These are phyloP conservation scores for Adansonia gregorii DNA, from an alignment of 441 rosid species.

Conservation along the genomic window DNA sequence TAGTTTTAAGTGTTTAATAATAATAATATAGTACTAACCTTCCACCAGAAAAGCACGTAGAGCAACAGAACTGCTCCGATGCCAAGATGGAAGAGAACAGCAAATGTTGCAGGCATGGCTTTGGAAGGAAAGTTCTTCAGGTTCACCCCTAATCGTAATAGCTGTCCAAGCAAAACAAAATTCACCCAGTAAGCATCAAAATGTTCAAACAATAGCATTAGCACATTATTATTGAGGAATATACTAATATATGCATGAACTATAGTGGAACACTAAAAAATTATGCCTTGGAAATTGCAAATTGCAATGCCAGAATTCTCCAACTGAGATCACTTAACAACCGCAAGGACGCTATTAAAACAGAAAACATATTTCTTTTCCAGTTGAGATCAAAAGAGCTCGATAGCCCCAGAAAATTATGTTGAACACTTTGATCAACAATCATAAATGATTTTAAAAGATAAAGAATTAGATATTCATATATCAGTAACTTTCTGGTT, in stretches of 20 bases:
- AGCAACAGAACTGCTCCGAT: slow-evolving; percentile 84
- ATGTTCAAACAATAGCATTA: neutral
- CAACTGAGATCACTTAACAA: neutral
- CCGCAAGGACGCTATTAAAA: neutral
- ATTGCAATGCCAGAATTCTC: neutral
- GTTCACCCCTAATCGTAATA: slow-evolving; percentile 74
- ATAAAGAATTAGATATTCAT: neutral
- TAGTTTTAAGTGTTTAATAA: neutral
- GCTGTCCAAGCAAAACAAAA: slow-evolving; percentile 44
- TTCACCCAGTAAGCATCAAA: neutral
- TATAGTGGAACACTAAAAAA: neutral
- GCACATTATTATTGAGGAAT: neutral
- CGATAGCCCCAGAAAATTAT: slow-evolving; percentile 1
- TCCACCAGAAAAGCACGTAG: slow-evolving; percentile 90
- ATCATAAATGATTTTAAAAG: neutral
- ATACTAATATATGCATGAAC: neutral
- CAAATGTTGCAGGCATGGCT: slow-evolving; percentile 59
- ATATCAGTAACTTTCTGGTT: slow-evolving; percentile 7
- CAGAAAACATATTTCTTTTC: neutral
- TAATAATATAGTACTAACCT: slow-evolving; percentile 47
- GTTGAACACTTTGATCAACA: neutral
- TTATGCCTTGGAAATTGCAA: neutral
- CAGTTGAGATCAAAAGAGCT: neutral
- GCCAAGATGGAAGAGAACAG: slow-evolving; percentile 78
- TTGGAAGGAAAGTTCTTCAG: slow-evolving; percentile 85